Evolutionary conservation across 768 basidiomycete species (phyloP).

Genomic region (Lactarius quietus): DNA sequence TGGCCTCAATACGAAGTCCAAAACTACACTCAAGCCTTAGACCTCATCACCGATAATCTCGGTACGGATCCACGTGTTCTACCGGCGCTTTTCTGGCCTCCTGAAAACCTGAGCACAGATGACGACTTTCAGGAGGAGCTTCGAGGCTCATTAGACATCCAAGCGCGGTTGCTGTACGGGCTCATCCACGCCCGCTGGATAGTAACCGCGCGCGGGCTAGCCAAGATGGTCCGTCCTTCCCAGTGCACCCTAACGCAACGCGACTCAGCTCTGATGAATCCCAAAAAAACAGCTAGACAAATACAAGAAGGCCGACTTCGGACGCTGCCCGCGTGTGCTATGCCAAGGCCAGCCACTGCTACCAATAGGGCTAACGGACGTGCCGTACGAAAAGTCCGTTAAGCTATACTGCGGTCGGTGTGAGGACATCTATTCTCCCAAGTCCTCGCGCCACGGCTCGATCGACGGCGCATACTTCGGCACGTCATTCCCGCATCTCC

Average conservation of each 20-base stretch:
- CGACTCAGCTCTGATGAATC: background rate
- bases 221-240: conserved; percentile 76
- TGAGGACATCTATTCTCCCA: conserved; percentile 98
- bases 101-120: conserved; percentile 46
- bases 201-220: conserved; percentile 85
- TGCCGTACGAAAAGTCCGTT: conserved; percentile 98
- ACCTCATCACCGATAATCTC: conserved; percentile 93
- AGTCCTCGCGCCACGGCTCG: conserved; percentile 92
- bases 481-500: conserved; percentile 94
- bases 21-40: conserved; percentile 90
- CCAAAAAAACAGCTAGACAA: conserved; percentile 80
- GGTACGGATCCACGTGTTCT: conserved; percentile 48
- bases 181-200: conserved; percentile 98
- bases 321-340: conserved; percentile 95
- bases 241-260: too few relatives aligned
- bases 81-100: background rate
- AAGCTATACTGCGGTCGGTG: conserved; percentile 98
- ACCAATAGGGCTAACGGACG: conserved; percentile 95
- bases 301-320: conserved; percentile 97
- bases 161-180: conserved; percentile 91
- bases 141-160: conserved; percentile 86
- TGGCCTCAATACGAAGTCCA: conserved; percentile 95
- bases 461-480: conserved; percentile 99
- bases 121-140: conserved; percentile 94
- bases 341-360: conserved; percentile 94